Percentiles rank a stretch among this genome's conserved stretches.
phyloP scores from a whole-genome alignment of 345 rosid species.

The Eucalyptus caleyi region DNA sequence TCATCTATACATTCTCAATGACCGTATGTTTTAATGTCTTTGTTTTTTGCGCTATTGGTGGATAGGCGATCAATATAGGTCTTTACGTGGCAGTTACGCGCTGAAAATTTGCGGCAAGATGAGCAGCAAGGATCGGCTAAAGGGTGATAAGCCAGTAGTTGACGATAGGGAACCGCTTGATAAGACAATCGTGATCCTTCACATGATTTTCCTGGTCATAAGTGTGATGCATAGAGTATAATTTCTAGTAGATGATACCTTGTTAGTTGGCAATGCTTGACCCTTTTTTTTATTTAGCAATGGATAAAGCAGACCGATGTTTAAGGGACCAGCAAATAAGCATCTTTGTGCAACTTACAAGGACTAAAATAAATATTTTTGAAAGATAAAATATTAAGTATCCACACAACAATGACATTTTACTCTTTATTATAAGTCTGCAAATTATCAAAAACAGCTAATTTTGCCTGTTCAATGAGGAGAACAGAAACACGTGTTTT shows the following conservation, averaged over 20 bases:
- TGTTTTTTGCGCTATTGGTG: neutral
- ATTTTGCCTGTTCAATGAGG: rapidly evolving
- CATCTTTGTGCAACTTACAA: rapidly evolving
- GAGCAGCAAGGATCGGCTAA: neutral
- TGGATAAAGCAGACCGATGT: neutral
- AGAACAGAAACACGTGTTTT: rapidly evolving
- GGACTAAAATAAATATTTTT: no score
- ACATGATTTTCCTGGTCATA: neutral
- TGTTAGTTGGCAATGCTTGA: neutral
- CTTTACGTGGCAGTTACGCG: neutral
- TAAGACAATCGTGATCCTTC: neutral
- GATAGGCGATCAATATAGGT: neutral
- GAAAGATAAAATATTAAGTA: neutral
- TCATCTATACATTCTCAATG: neutral
- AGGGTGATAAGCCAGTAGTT: neutral
- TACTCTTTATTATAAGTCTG: neutral
- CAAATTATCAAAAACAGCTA: neutral
- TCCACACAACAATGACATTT: no score
- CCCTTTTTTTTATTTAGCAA: neutral
- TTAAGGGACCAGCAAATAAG: neutral
- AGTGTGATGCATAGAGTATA: neutral
- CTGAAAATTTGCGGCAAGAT: neutral
- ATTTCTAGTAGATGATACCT: rapidly evolving
- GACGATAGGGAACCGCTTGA: neutral
- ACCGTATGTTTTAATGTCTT: neutral